phyloP scores from a whole-genome alignment of 768 basidiomycete genomes.

The Tulasnella sp. region DNA sequence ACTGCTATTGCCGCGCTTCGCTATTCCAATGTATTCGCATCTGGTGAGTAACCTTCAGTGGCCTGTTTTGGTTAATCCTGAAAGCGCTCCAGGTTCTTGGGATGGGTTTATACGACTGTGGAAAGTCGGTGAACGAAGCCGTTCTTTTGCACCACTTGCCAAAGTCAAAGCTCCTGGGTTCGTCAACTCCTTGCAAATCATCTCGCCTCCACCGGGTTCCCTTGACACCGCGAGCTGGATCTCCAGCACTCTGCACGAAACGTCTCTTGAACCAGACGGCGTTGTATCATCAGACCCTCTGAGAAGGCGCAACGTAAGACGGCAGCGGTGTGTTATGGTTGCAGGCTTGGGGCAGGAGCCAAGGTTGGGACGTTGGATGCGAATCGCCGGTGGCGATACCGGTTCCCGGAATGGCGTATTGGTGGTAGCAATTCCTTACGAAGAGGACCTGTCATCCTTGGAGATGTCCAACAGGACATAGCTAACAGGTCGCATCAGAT shows the following conservation, averaged over 20 bases:
- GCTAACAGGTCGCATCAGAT: no score
- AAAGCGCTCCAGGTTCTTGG: slow-evolving; percentile 68
- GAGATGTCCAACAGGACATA: no score
- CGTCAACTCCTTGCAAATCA: slow-evolving; percentile 79
- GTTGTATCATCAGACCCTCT: background rate
- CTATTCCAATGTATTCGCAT: slow-evolving; percentile 84
- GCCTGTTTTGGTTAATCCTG: background rate
- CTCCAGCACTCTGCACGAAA: slow-evolving; percentile 20
- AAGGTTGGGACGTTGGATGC: slow-evolving; percentile 80
- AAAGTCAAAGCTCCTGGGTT: slow-evolving; percentile 60
- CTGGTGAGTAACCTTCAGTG: slow-evolving; percentile 41
- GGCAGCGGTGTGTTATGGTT: slow-evolving; percentile 43
- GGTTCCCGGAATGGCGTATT: slow-evolving; percentile 4
- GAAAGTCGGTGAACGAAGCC: slow-evolving; percentile 71
- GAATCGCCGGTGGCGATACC: slow-evolving; percentile 48
- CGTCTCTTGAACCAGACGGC: background rate
- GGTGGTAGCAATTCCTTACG: slow-evolving; percentile 1
- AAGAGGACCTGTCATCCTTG: background rate
- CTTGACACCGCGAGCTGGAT: slow-evolving; percentile 36
- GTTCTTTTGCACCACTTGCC: slow-evolving; percentile 58
- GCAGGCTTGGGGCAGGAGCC: slow-evolving; percentile 82
- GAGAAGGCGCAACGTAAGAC: slow-evolving; percentile 21
- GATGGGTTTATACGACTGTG: slow-evolving; percentile 83
- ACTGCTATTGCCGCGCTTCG: slow-evolving; percentile 69
- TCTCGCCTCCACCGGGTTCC: slow-evolving; percentile 38